Evolutionary conservation across 2,329 filamentous ascomycete genomes (phyloP).

Genomic region (Amphichorda felina): DNA sequence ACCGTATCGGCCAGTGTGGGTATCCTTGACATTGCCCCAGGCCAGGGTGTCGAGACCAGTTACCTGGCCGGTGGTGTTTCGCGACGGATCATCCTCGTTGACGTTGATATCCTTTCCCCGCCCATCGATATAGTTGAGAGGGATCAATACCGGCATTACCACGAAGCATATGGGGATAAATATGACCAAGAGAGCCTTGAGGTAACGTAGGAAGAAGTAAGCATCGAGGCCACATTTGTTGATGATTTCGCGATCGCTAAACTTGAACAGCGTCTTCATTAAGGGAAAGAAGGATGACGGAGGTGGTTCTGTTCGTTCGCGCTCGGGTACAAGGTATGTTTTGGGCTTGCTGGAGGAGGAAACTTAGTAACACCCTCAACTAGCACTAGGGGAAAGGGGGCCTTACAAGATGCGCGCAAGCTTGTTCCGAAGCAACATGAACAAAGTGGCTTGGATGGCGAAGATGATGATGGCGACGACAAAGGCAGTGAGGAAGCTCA

Average conservation of each 20-base stretch:
- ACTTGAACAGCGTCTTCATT: constrained; percentile 48
- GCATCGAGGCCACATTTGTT: constrained; percentile 92
- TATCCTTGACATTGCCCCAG: constrained; percentile 70
- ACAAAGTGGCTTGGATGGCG: constrained; percentile 53
- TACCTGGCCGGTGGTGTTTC: constrained; percentile 10
- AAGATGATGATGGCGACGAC: constrained; percentile 52
- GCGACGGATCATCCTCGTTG: constrained; percentile 21
- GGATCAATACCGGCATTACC: constrained; percentile 75
- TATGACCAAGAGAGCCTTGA: constrained; percentile 67
- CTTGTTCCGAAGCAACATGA: constrained; percentile 66
- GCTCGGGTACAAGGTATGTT: constrained; percentile 76
- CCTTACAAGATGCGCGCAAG: constrained; percentile 73
- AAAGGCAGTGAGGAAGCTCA: constrained; percentile 51
- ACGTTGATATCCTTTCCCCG: constrained; percentile 41
- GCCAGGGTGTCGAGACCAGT: constrained; percentile 71
- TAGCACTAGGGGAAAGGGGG: constrained; percentile 6
- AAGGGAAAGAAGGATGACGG: constrained; percentile 43
- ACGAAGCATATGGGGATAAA: constrained; percentile 73
- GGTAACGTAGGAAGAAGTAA: constrained; percentile 93
- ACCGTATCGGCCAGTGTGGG: constrained; percentile 61
- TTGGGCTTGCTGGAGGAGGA: constrained; percentile 53
- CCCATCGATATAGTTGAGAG: constrained; percentile 69
- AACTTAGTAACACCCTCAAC: not conserved
- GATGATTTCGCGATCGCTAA: constrained; percentile 72
- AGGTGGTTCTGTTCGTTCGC: constrained; percentile 69